A percentile compares a stretch with the other conserved stretches of the same genome.
Conservation (phyloP, 2,329 filamentous ascomycete species). For the Fusarium pseudonygamai region DNA sequence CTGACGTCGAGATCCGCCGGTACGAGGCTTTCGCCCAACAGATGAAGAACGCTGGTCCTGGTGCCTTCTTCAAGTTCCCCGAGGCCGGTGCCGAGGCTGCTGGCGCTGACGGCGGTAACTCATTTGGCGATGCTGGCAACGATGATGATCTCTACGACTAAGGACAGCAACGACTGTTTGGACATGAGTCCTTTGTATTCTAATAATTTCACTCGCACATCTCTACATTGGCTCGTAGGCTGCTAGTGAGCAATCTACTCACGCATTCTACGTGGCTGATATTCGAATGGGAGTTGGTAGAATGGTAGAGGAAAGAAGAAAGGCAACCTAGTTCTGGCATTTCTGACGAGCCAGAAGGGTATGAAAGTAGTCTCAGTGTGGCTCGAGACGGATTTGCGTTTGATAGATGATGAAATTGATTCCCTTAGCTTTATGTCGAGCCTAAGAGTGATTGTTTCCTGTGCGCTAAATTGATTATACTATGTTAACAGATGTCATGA, state of each 20-base stretch:
- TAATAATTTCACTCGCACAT: slow-evolving; percentile 55
- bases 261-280: slow-evolving; percentile 40
- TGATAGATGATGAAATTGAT: slow-evolving; percentile 49
- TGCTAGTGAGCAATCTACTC: slow-evolving; percentile 35
- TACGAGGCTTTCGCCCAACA: slow-evolving; percentile 99
- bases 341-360: slow-evolving; percentile 14
- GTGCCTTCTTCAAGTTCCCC: slow-evolving; percentile 98
- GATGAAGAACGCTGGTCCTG: slow-evolving; percentile 97
- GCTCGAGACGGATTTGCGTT: slow-evolving; percentile 35
- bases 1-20: slow-evolving; percentile 94
- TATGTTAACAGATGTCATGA: background rate
- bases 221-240: slow-evolving; percentile 44
- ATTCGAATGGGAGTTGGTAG: slow-evolving; percentile 50
- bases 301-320: slow-evolving; percentile 44
- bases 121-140: slow-evolving; percentile 87
- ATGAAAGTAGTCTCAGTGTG: slow-evolving; percentile 18
- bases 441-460: background rate
- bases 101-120: slow-evolving; percentile 65
- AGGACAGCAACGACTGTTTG: slow-evolving; percentile 42
- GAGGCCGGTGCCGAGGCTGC: slow-evolving; percentile 72
- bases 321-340: slow-evolving; percentile 24
- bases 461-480: background rate
- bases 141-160: slow-evolving; percentile 98
- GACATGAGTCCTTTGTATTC: slow-evolving; percentile 55
- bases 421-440: slow-evolving; percentile 32